These are phyloP conservation scores for Moesziomyces parantarcticus DNA, from an alignment of 1,284 basidiomycete genomes.

Conservation along the genomic window DNA sequence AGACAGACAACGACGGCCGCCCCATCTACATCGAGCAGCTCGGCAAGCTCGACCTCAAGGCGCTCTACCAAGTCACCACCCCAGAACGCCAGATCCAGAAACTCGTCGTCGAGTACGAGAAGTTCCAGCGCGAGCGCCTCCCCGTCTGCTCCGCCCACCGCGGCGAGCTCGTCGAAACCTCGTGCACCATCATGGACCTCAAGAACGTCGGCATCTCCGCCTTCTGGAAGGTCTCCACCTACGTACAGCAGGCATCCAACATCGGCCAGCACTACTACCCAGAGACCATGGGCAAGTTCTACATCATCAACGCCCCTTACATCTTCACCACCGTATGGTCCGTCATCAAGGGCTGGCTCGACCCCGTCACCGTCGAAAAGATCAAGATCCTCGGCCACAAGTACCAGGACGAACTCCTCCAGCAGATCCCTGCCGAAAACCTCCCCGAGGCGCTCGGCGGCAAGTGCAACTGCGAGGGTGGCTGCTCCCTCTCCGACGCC, in stretches of 20 bases:
- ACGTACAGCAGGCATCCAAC: conserved; percentile 80
- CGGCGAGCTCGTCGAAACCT: conserved; percentile 94
- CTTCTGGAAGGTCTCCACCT: conserved; percentile 90
- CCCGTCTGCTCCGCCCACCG: conserved; percentile 80
- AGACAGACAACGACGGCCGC: conserved; percentile 95
- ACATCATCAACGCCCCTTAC: conserved; percentile 84
- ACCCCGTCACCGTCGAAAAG: conserved; percentile 91
- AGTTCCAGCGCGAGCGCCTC: conserved; percentile 76
- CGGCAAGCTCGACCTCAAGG: conserved; percentile 86
- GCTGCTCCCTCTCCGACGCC: conserved; percentile 88
- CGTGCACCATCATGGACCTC: conserved; percentile 96
- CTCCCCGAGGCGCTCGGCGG: conserved; percentile 89
- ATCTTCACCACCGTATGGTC: conserved; percentile 89
- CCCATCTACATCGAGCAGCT: conserved; percentile 95
- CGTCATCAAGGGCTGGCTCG: conserved; percentile 91
- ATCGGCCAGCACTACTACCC: conserved; percentile 87
- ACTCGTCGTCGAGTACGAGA: conserved; percentile 94
- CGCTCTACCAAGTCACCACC: conserved; percentile 76
- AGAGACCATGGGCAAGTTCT: conserved; percentile 93
- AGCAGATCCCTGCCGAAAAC: conserved; percentile 79
- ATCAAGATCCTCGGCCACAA: conserved; percentile 64
- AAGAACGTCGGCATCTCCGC: conserved; percentile 81
- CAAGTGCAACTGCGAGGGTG: conserved; percentile 79
- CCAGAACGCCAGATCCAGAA: conserved; percentile 88
- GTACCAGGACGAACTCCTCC: conserved; percentile 56